Evolutionary conservation across 257 asterid genomes (phyloP), one percentile per base, ranked within the genome.

Genomic region (Craterostigma plantagineum): DNA sequence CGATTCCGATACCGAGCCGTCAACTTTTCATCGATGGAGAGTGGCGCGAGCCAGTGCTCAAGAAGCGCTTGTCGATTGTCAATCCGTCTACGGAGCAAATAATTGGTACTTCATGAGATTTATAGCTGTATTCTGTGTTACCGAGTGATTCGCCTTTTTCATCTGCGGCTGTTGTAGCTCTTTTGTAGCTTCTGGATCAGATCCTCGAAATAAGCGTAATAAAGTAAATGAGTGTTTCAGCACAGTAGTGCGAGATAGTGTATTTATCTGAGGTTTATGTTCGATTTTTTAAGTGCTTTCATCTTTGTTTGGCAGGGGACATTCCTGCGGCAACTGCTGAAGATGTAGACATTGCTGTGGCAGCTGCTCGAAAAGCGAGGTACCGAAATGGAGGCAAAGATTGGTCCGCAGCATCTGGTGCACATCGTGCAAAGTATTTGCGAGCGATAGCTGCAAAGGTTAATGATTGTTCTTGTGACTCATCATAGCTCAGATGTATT

Each of bases 321-420:
- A 79, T 84, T 49, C 92, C 95, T 0, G 91, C 87, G 13, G 93
- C 93, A 11, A 69, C 87, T 0, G 66, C 71, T 9, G 95, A 76
- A 50, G 95, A 83, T 63, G 91, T 69, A 9, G 27, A 62, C 37
- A 42, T 65, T 53, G 78, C 78, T 16, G 78, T 70, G 3, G 68
- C 66, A 61, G 78, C 78, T 50, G 95, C 93, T 30, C 68, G 79
- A 34, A 68, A 18, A 51, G 92, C 91, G 0, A 49, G 76, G 38
- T 43, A 43, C 2, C 46, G 79, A 49, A 68, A 76, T 33, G 74
- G 74, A 55, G 78, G 71, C 40, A 63, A 38, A 48, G 70, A 65
- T 42, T 70, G 78, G 78, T 53, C 78, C 11, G 46, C 70, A 4
- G 78, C 78, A 2, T 58, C 65, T 18, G 78, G 78, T 4, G 70